phyloP scores from a whole-genome alignment of 352 stramenopile genomes.

The Globisporangium apiculatum region DNA sequence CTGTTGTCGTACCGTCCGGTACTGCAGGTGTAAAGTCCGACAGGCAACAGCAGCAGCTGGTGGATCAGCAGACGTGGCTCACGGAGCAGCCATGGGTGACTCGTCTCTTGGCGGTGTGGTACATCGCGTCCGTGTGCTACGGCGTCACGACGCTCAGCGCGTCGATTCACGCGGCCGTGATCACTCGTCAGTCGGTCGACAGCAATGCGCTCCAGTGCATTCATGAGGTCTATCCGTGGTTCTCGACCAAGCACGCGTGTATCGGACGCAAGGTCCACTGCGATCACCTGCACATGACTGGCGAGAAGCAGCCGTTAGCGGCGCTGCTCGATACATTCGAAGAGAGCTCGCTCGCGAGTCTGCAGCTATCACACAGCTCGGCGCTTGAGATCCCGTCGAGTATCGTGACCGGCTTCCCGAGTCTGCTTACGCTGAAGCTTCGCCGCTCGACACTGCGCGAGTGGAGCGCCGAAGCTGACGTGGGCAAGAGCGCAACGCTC shows the following conservation, averaged over 20 bases:
- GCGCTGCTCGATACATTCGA: constrained; percentile 1
- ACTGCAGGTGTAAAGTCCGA: too few species aligned
- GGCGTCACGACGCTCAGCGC: background rate
- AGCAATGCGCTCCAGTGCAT: background rate
- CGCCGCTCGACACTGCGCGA: background rate
- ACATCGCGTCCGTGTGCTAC: background rate
- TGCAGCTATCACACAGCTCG: background rate
- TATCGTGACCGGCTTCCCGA: background rate
- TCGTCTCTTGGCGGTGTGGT: background rate
- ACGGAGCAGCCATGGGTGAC: background rate
- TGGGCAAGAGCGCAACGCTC: background rate
- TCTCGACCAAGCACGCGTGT: constrained; percentile 4
- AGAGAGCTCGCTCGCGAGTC: background rate
- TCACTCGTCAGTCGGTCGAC: background rate
- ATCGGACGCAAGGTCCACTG: constrained; percentile 3
- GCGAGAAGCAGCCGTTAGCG: background rate
- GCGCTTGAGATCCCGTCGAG: constrained; percentile 1
- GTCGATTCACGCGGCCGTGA: background rate
- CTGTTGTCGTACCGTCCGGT: background rate
- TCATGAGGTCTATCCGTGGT: constrained; percentile 4
- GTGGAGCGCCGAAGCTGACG: background rate
- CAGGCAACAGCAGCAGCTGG: too few species aligned
- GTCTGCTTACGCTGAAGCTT: background rate
- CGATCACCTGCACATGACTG: background rate
- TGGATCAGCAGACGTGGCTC: too few species aligned